Percentiles rank a stretch among this genome's conserved stretches.
phyloP scores from a whole-genome alignment of 2,329 filamentous ascomycete species.

The Ploettnerulaceae sp. region DNA sequence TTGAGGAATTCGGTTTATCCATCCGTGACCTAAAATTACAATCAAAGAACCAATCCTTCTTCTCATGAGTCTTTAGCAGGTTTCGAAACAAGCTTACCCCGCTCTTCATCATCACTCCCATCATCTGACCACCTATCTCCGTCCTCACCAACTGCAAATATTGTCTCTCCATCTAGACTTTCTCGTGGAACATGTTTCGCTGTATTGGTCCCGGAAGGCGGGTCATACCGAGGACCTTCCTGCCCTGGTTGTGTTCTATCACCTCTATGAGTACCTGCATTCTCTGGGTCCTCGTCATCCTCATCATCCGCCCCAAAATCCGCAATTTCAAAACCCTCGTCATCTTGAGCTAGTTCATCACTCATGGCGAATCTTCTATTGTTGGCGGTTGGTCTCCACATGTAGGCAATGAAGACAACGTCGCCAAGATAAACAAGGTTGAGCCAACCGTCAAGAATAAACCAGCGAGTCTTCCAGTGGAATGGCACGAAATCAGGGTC shows the following conservation, averaged over 20 bases:
- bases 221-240: constrained; percentile 34
- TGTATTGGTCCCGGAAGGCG: constrained; percentile 27
- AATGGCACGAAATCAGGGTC: constrained; percentile 89
- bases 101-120: constrained; percentile 56
- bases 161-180: constrained; percentile 82
- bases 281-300: constrained; percentile 54
- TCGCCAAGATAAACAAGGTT: constrained; percentile 95
- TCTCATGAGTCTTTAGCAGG: constrained; percentile 12
- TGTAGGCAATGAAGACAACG: constrained; percentile 86
- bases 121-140: constrained; percentile 78
- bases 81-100: constrained; percentile 47
- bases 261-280: constrained; percentile 39
- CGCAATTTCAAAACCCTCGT: constrained; percentile 95
- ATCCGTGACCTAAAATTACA: constrained; percentile 13
- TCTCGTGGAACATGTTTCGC: constrained; percentile 44
- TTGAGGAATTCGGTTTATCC: constrained; percentile 6
- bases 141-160: constrained; percentile 89
- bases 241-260: constrained; percentile 39
- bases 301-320: constrained; percentile 71
- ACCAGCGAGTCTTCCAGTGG: constrained; percentile 98
- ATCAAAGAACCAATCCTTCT: neutral
- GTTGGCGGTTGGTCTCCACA: constrained; percentile 95
- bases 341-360: constrained; percentile 97
- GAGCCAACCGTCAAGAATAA: constrained; percentile 93
- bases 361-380: constrained; percentile 98